A percentile compares a stretch with the other conserved stretches of the same genome.
Conservation (phyloP, 495 filamentous ascomycete species). For the Glutinoglossum americanum region DNA sequence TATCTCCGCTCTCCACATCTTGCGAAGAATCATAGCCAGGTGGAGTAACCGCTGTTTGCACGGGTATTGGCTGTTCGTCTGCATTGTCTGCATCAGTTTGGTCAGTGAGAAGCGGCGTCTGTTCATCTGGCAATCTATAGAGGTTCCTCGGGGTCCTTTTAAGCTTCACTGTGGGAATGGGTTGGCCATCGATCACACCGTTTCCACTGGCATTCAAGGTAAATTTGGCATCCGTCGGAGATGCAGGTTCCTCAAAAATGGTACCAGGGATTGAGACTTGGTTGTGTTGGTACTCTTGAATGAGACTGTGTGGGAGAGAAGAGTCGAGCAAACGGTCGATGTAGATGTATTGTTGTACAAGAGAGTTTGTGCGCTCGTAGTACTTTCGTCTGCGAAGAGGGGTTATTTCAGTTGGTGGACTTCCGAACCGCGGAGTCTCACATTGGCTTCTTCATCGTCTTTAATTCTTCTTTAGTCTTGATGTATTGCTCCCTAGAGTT, state of each 20-base stretch:
- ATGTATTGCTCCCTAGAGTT: slow-evolving; percentile 7
- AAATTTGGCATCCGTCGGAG: slow-evolving; percentile 2
- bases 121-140: slow-evolving; percentile 53
- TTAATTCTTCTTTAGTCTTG: slow-evolving; percentile 20
- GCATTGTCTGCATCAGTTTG: neutral
- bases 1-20: slow-evolving; percentile 38
- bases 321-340: slow-evolving; percentile 84
- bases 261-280: slow-evolving; percentile 30
- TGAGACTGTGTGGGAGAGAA: slow-evolving; percentile 60
- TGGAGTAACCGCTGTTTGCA: neutral
- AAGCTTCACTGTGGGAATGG: slow-evolving; percentile 22
- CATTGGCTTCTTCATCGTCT: slow-evolving; percentile 40
- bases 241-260: slow-evolving; percentile 26
- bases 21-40: neutral
- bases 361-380: slow-evolving; percentile 61
- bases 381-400: slow-evolving; percentile 35
- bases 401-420: neutral
- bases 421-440: slow-evolving; percentile 10
- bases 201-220: slow-evolving; percentile 4
- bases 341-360: slow-evolving; percentile 75
- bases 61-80: neutral
- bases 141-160: slow-evolving; percentile 65
- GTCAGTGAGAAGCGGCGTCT: slow-evolving; percentile 28
- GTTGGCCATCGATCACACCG: neutral
- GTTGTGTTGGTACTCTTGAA: slow-evolving; percentile 53